Base-by-base conservation (phyloP, 345 rosid species). In the Dimocarpus longan region DNA sequence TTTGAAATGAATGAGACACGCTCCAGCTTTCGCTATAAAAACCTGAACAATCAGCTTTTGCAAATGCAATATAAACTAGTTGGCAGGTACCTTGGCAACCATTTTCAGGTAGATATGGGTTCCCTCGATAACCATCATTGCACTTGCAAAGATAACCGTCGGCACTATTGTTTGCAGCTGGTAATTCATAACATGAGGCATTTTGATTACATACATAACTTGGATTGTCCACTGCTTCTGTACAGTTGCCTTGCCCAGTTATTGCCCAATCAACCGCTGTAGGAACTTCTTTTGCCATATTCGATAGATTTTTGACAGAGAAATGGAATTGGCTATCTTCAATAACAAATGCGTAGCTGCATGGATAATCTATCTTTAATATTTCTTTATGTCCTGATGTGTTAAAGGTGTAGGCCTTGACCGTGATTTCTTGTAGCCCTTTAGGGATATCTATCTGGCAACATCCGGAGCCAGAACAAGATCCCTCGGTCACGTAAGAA, bases 321-420 rank as follows among this genome's bases (percentile, higher is more conserved):
- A 86, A 88, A 1, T 79, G 21, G 74, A 68, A 85, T 3, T 0
- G 0, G 3, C 56, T 71, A 2, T 79, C 48, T 67, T 84, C 84
- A 0, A 57, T 86, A 0, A 88, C 28, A 74, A 88, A 86, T 10
- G 88, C 85, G 3, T 79, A 82, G 63, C 10, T 39, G 46, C 87
- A 84, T 0, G 74, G 78, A 59, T 74, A 84, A 63, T 0, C 52
- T 11, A 78, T 73, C 5, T 0, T 0, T 2, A 6, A 18, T 2
- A 77, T 79, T 4, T 1, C 4, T 4, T 0, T 1, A 4, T 81
- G 65, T 46, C 8, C 5, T 10, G 8, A 8, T 6, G 52, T 76
- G 3, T 24, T 0, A 1, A 66, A 79, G 57, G 78, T 32, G 5
- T 0, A 0, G 4, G 82, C n/a, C 0, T 0, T 0, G 1, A 70